phyloP scores from a whole-genome alignment of 192 early-diverging fungal genomes.

The Anaeromyces robustus region DNA sequence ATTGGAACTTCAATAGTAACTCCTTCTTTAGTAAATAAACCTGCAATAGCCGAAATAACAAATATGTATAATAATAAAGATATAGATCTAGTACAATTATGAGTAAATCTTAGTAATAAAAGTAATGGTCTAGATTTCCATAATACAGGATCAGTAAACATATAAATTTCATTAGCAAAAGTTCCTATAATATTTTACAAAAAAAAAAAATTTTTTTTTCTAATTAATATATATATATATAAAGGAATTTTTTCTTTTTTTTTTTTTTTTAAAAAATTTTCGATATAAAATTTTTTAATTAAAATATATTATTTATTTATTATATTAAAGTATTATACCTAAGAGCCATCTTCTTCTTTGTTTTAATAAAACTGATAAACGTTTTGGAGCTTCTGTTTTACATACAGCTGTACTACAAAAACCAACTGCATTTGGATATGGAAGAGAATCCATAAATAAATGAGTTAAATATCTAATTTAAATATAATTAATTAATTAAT shows the following conservation, averaged over 20 bases:
- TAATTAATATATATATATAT: neutral
- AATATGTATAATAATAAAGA: slow-evolving; percentile 8
- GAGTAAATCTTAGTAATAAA: slow-evolving; percentile 4
- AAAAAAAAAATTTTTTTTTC: neutral
- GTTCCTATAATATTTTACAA: slow-evolving; percentile 1
- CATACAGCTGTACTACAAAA: slow-evolving; percentile 18
- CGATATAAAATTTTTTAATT: neutral
- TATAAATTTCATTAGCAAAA: slow-evolving; percentile 17
- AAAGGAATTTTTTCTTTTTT: too few relatives aligned
- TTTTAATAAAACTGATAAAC: slow-evolving; percentile 14
- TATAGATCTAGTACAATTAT: slow-evolving; percentile 7
- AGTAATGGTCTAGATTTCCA: slow-evolving; percentile 14
- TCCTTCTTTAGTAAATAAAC: neutral
- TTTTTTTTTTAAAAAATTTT: too few relatives aligned
- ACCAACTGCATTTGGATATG: slow-evolving; percentile 10
- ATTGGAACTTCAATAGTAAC: neutral
- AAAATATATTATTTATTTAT: neutral
- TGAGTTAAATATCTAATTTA: slow-evolving; percentile 21
- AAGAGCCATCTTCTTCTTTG: slow-evolving; percentile 27
- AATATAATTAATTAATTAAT: neutral
- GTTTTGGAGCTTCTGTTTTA: slow-evolving; percentile 24
- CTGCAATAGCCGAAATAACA: slow-evolving; percentile 4
- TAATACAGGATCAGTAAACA: slow-evolving; percentile 15
- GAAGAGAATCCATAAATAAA: slow-evolving; percentile 17
- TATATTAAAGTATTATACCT: slow-evolving; percentile 7